Conservation (phyloP, 1,139 yeast species). For the Pichia sp. region DNA sequence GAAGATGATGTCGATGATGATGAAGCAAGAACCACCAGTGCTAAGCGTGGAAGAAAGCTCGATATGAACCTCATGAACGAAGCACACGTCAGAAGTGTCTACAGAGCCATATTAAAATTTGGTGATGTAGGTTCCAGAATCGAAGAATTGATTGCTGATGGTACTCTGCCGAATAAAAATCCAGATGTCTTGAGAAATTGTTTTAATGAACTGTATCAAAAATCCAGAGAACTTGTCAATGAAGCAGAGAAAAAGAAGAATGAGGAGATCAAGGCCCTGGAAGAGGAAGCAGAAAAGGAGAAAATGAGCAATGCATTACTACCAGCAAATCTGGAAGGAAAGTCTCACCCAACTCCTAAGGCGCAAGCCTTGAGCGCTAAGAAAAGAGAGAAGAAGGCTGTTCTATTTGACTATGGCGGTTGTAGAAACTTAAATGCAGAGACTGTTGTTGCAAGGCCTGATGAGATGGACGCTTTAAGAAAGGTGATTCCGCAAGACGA, state of each 20-base stretch:
- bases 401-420: slow-evolving; percentile 80
- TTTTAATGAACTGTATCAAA: slow-evolving; percentile 60
- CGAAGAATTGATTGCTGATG: slow-evolving; percentile 87
- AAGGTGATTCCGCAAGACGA: slow-evolving; percentile 52
- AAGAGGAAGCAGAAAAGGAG: slow-evolving; percentile 54
- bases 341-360: slow-evolving; percentile 31
- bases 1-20: slow-evolving; percentile 32
- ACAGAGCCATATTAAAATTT: slow-evolving; percentile 70
- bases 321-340: slow-evolving; percentile 29
- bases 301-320: slow-evolving; percentile 30
- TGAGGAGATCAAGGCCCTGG: slow-evolving; percentile 50
- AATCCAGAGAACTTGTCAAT: slow-evolving; percentile 55
- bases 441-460: slow-evolving; percentile 71
- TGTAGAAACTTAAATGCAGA: slow-evolving; percentile 92
- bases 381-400: slow-evolving; percentile 79
- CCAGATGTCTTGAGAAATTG: slow-evolving; percentile 77
- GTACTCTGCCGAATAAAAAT: slow-evolving; percentile 77
- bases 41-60: slow-evolving; percentile 25
- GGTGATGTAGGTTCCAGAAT: slow-evolving; percentile 81
- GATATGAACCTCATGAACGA: slow-evolving; percentile 65
- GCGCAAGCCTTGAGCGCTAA: slow-evolving; percentile 45
- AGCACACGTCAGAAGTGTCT: slow-evolving; percentile 80
- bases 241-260: slow-evolving; percentile 62
- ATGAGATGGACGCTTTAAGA: slow-evolving; percentile 64
- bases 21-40: slow-evolving; percentile 18